Evolutionary conservation across 495 filamentous ascomycete species (phyloP).

Genomic region (Jackrogersella minutella): DNA sequence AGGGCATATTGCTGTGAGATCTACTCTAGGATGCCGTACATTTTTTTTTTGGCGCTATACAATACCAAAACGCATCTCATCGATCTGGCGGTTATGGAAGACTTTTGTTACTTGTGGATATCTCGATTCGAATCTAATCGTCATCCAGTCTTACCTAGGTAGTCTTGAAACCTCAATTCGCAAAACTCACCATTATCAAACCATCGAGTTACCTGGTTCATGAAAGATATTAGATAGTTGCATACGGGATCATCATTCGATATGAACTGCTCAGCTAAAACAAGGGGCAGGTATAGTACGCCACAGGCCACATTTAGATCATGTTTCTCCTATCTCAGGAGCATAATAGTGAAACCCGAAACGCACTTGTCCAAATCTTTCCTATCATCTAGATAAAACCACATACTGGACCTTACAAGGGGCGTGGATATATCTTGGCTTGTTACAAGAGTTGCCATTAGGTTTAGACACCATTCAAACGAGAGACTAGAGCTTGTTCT

Average conservation of each 20-base stretch:
- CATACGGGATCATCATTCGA: constrained; percentile 11
- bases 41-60: too few species aligned
- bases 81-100: too few species aligned
- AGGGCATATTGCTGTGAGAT: too few species aligned
- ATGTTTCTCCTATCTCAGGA: not conserved
- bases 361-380: not conserved
- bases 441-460: not conserved
- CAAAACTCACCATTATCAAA: too few species aligned
- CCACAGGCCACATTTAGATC: not conserved
- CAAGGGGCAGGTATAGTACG: constrained; percentile 8
- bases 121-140: too few species aligned
- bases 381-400: not conserved
- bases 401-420: not conserved
- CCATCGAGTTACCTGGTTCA: too few species aligned
- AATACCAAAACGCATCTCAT: too few species aligned
- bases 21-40: too few species aligned
- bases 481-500: not conserved
- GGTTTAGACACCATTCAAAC: not conserved
- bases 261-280: constrained; percentile 17
- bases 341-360: not conserved
- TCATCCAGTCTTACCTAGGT: too few species aligned
- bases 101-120: too few species aligned
- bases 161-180: too few species aligned
- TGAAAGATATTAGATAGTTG: not conserved
- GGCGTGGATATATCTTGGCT: not conserved